Percentiles rank a stretch among this genome's conserved stretches.
phyloP scores from a whole-genome alignment of 2,329 filamentous ascomycete species.

The Clonostachys solani region DNA sequence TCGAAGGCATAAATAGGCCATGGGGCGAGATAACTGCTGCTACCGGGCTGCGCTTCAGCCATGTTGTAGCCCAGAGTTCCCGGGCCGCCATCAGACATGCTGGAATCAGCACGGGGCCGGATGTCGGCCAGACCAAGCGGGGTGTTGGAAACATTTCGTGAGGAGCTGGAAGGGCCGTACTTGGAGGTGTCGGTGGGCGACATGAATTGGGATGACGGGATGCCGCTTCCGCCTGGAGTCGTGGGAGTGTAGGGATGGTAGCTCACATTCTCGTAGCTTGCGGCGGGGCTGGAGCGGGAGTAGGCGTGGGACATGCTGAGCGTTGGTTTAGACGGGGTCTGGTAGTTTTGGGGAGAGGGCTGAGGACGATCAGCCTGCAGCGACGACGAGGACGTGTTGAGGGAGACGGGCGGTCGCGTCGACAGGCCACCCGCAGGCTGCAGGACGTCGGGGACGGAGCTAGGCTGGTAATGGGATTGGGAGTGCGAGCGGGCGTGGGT shows the following conservation, averaged over 20 bases:
- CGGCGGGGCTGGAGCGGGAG: slow-evolving; percentile 78
- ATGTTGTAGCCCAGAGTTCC: slow-evolving; percentile 63
- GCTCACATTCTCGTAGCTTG: slow-evolving; percentile 50
- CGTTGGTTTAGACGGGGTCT: slow-evolving; percentile 62
- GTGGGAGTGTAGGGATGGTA: slow-evolving; percentile 57
- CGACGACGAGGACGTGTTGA: slow-evolving; percentile 39
- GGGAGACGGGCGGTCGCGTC: slow-evolving; percentile 27
- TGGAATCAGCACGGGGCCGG: slow-evolving; percentile 78
- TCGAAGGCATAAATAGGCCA: slow-evolving; percentile 97
- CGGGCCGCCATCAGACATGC: slow-evolving; percentile 66
- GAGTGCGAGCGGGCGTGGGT: slow-evolving; percentile 22
- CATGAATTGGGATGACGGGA: slow-evolving; percentile 57
- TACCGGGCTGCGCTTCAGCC: slow-evolving; percentile 61
- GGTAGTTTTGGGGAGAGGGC: slow-evolving; percentile 44
- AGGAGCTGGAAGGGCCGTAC: slow-evolving; percentile 53
- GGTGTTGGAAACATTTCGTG: slow-evolving; percentile 70
- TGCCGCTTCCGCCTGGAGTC: slow-evolving; percentile 51
- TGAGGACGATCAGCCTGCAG: slow-evolving; percentile 34
- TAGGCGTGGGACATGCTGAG: slow-evolving; percentile 68
- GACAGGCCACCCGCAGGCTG: slow-evolving; percentile 46
- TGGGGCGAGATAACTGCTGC: slow-evolving; percentile 89
- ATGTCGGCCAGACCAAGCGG: slow-evolving; percentile 91
- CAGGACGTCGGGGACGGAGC: slow-evolving; percentile 51
- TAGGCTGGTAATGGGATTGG: slow-evolving; percentile 21
- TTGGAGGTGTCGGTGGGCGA: slow-evolving; percentile 48